A percentile compares a stretch with the other conserved stretches of the same genome.
Evolutionary conservation across 2,329 filamentous ascomycete genomes (phyloP).

Genomic region (Aspergillus fructus): DNA sequence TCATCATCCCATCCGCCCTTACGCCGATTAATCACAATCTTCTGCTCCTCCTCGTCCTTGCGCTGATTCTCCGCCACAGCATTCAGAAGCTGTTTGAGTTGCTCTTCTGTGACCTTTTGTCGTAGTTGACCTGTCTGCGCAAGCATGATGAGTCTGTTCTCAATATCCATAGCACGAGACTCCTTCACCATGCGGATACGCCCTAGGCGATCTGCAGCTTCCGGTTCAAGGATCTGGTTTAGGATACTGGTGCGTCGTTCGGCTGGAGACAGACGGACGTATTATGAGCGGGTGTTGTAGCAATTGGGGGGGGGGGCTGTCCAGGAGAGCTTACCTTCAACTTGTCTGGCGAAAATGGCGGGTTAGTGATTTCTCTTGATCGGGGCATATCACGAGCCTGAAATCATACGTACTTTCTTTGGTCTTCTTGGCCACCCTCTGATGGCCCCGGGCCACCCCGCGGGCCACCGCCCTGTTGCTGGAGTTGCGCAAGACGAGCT

Average conservation of each 20-base stretch:
- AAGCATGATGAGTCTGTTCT: slow-evolving; percentile 89
- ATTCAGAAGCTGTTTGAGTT: slow-evolving; percentile 87
- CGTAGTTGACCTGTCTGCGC: slow-evolving; percentile 84
- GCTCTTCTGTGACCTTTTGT: slow-evolving; percentile 83
- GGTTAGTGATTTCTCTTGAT: not conserved
- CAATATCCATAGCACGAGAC: slow-evolving; percentile 81
- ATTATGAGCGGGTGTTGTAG: not conserved
- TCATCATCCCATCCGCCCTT: slow-evolving; percentile 85
- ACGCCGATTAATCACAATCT: slow-evolving; percentile 81
- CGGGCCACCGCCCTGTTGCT: slow-evolving; percentile 60
- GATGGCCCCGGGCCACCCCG: slow-evolving; percentile 49
- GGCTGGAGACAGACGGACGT: slow-evolving; percentile 16
- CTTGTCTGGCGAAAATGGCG: slow-evolving; percentile 25
- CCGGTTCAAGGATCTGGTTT: slow-evolving; percentile 89
- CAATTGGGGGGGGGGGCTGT: not conserved
- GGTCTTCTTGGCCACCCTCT: slow-evolving; percentile 59
- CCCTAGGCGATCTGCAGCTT: slow-evolving; percentile 86
- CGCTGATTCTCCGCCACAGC: slow-evolving; percentile 75
- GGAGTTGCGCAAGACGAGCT: slow-evolving; percentile 90
- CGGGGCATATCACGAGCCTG: no score
- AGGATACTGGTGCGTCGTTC: slow-evolving; percentile 59
- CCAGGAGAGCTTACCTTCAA: slow-evolving; percentile 24
- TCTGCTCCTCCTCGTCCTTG: slow-evolving; percentile 62
- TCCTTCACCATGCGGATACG: slow-evolving; percentile 96
- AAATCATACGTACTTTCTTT: slow-evolving; percentile 57